These are phyloP conservation scores for Chondrus crispus DNA, from an alignment of 23 red algal species.

Conservation along the genomic window DNA sequence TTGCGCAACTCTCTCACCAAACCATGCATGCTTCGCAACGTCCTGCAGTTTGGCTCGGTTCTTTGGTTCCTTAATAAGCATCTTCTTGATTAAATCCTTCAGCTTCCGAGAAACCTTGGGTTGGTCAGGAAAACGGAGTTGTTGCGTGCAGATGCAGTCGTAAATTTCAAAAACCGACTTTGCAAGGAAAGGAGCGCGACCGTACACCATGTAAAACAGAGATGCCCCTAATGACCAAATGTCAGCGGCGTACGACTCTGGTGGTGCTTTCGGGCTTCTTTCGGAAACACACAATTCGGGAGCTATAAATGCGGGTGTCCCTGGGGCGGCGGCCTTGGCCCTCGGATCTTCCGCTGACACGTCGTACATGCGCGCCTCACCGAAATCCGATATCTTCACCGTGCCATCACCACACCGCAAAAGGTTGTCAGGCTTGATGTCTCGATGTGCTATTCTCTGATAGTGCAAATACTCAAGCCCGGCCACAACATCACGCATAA, in stretches of 20 bases:
- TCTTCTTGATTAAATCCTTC: conserved; percentile 86
- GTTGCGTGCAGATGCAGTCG: conserved; percentile 88
- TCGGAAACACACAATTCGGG: conserved; percentile 87
- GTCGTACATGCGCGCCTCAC: conserved; percentile 89
- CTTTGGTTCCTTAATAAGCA: conserved; percentile 81
- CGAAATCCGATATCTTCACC: conserved; percentile 97
- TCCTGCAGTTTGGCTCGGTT: conserved; percentile 70
- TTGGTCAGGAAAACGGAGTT: conserved; percentile 73
- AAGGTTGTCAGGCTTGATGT: conserved; percentile 99
- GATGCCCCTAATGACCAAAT: conserved; percentile 97
- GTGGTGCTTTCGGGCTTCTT: conserved; percentile 70
- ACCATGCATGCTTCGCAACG: conserved; percentile 76
- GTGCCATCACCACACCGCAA: conserved; percentile 81
- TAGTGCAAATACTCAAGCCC: conserved; percentile 89
- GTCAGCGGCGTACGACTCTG: conserved; percentile 86
- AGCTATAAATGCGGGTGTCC: conserved; percentile 88
- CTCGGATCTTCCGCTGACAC: conserved; percentile 50
- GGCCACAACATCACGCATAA: conserved; percentile 83
- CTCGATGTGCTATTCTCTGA: conserved; percentile 86
- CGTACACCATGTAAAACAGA: conserved; percentile 92
- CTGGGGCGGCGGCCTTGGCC: conserved; percentile 57
- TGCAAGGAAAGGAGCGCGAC: conserved; percentile 84
- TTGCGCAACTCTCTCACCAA: conserved; percentile 70
- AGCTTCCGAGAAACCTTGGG: conserved; percentile 77
- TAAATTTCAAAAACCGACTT: conserved; percentile 92